Base-by-base conservation (phyloP, 208 protist genomes). In the Zelonia costaricensis region DNA sequence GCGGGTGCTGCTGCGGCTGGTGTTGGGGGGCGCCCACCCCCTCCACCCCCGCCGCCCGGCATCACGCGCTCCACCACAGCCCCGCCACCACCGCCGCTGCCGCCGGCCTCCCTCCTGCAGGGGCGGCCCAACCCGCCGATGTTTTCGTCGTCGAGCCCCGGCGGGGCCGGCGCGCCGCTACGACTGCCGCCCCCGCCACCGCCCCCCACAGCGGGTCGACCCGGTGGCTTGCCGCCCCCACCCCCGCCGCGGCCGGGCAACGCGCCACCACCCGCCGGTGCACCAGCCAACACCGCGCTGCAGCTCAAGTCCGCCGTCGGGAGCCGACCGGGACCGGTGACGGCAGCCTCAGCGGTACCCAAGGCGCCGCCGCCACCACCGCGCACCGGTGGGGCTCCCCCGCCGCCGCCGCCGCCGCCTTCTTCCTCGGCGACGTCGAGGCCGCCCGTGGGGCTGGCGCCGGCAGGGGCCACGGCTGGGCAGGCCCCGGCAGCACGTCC, bases 181-280 rank as follows among this genome's bases (percentile, higher is more conserved):
- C 51, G 9, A 2, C 42, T 36, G 7, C 46, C 56, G 43, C 65
- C 65, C 8, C 45, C 35, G 3, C 40, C 44, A 5, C 54, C 42
- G 18, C 64, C 48, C 7, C 42, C 56, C 15, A 38, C 4, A 4
- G 10, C 33, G 33, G n/a, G n/a, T n/a, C 57, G 13, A 25, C 48
- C 59, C 9, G 61, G 65, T 25, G 59, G 65, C 23, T 59, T 71
- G 30, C 71, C 78, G 38, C 70, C 78, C 13, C 69, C 74, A n/a
- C 55, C 69, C 6, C 22, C 59, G 18, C 30, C 47, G n/a, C 23
- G 45, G 23, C 46, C 46, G 28, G 38, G 44, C 6, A 64, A 42
- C 10, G 39, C 30, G 2, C 22, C 31, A 8, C 2, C 33, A 30
- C 47, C 20, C 18, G 39, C 54, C n/a, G 18, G 38, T 7, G 16